Evolutionary conservation across 2,329 filamentous ascomycete genomes (phyloP).

Genomic region (Colletotrichum filicis): DNA sequence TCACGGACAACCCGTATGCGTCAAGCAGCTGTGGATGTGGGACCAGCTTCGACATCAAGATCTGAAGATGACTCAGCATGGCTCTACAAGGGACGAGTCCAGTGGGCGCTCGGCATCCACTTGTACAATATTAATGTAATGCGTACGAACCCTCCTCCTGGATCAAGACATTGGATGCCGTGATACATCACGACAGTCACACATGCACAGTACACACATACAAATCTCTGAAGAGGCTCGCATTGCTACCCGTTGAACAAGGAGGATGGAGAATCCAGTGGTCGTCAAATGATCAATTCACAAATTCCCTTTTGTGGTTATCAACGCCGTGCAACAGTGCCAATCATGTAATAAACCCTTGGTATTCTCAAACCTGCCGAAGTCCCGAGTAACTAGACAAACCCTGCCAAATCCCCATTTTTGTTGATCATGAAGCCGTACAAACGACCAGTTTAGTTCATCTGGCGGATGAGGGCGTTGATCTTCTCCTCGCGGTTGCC

Average conservation of each 20-base stretch:
- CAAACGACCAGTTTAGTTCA: conserved; percentile 77
- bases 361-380: conserved; percentile 37
- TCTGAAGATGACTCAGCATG: conserved; percentile 48
- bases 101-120: not conserved
- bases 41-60: conserved; percentile 95
- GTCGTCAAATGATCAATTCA: conserved; percentile 45
- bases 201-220: conserved; percentile 7
- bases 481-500: conserved; percentile 99
- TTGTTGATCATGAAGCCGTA: conserved; percentile 33
- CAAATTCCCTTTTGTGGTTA: conserved; percentile 40
- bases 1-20: conserved; percentile 90
- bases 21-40: conserved; percentile 97
- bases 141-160: not conserved
- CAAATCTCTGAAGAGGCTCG: conserved; percentile 28
- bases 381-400: conserved; percentile 42
- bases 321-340: conserved; percentile 50
- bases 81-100: not conserved
- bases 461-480: conserved; percentile 95
- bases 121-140: not conserved
- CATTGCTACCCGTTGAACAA: conserved; percentile 34
- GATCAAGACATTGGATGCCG: not conserved
- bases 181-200: not conserved
- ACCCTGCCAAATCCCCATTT: conserved; percentile 40
- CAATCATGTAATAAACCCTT: conserved; percentile 35
- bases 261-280: conserved; percentile 24